phyloP scores from a whole-genome alignment of 164 flowering plant species.

The Litsea cubeba region DNA sequence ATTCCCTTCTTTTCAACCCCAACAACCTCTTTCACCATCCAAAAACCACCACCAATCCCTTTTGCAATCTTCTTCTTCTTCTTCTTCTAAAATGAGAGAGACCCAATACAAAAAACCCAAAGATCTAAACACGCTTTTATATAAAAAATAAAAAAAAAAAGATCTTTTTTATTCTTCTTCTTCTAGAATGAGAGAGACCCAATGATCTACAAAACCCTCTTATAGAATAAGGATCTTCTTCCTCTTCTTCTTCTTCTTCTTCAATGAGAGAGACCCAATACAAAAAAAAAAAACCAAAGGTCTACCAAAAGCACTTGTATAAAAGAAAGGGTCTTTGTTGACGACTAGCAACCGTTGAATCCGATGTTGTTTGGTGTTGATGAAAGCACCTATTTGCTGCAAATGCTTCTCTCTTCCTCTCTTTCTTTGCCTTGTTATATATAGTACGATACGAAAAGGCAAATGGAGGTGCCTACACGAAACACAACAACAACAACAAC shows the following conservation, averaged over 20 bases:
- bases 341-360: too few relatives aligned
- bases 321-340: too few relatives aligned
- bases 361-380: too few relatives aligned
- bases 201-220: too few relatives aligned
- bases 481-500: neutral
- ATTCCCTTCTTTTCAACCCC: conserved; percentile 40
- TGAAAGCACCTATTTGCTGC: neutral
- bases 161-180: too few relatives aligned
- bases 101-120: neutral
- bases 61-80: neutral
- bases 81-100: neutral
- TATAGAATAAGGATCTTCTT: neutral
- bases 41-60: neutral
- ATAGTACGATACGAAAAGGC: too few relatives aligned
- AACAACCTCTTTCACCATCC: conserved; percentile 26
- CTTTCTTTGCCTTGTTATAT: neutral
- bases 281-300: too few relatives aligned
- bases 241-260: neutral
- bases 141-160: too few relatives aligned
- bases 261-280: neutral
- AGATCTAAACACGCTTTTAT: too few relatives aligned
- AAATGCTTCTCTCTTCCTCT: neutral
- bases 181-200: too few relatives aligned
- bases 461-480: neutral
- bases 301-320: too few relatives aligned